Percentiles rank a stretch among this genome's conserved stretches.
Conservation (phyloP, 148 eudicot genomes). For the Chenopodium formosanum region DNA sequence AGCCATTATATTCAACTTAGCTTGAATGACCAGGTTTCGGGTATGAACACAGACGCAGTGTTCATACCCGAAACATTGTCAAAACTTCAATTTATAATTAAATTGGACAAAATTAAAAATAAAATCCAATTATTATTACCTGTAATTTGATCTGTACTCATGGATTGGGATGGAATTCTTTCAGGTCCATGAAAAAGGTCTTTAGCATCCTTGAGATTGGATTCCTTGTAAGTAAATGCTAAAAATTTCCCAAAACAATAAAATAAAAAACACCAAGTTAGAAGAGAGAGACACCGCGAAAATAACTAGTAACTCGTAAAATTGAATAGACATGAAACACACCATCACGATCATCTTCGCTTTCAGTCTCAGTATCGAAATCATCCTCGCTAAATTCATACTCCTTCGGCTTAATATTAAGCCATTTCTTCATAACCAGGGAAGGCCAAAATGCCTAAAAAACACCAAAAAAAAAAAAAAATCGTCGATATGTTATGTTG, state of each 20-base stretch:
- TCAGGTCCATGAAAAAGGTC: constrained; percentile 32
- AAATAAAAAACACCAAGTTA: constrained; percentile 12
- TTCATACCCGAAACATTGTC: background rate
- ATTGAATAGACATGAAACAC: constrained; percentile 17
- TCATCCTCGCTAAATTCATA: constrained; percentile 93
- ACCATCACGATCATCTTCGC: constrained; percentile 94
- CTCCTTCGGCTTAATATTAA: constrained; percentile 73
- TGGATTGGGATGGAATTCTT: constrained; percentile 37
- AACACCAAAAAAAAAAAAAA: background rate
- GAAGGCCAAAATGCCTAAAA: constrained; percentile 81
- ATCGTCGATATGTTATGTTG: background rate
- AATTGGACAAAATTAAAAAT: too few relatives aligned
- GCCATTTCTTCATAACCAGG: constrained; percentile 93
- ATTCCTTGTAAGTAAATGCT: constrained; percentile 52
- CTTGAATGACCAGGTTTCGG: background rate
- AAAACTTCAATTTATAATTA: too few relatives aligned
- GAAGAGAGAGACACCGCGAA: background rate
- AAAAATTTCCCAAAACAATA: background rate
- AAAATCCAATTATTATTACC: constrained; percentile 20
- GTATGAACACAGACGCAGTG: background rate
- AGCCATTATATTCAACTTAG: background rate
- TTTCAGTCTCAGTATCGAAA: constrained; percentile 78
- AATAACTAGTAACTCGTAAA: background rate
- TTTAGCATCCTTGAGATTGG: constrained; percentile 28
- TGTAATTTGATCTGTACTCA: constrained; percentile 40